A percentile compares a stretch with the other conserved stretches of the same genome.
phyloP scores from a whole-genome alignment of 495 filamentous ascomycete genomes.

The Amorphotheca resinae region DNA sequence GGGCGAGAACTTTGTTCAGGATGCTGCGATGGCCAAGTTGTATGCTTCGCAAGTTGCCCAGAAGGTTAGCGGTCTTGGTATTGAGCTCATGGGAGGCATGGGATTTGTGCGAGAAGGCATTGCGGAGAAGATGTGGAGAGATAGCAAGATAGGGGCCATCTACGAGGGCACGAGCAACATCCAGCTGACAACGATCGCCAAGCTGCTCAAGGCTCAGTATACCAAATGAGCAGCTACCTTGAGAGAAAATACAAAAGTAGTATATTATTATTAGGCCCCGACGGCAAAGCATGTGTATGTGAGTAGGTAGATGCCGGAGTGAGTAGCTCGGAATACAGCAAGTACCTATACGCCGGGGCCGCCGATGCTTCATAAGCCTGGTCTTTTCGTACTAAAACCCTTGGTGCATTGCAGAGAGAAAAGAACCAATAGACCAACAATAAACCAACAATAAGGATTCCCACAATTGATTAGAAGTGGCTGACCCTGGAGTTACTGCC shows the following conservation, averaged over 20 bases:
- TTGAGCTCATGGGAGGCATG: conserved; percentile 95
- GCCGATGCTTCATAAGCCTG: background rate
- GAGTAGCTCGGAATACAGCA: background rate
- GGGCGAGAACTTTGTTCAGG: conserved; percentile 83
- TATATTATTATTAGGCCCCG: background rate
- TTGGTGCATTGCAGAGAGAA: no score
- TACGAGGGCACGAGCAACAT: conserved; percentile 84
- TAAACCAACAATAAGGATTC: no score
- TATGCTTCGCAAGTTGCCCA: conserved; percentile 89
- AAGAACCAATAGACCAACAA: no score
- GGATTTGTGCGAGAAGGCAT: conserved; percentile 89
- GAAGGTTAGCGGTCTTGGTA: conserved; percentile 68
- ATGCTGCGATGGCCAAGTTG: conserved; percentile 98
- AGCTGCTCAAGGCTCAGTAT: conserved; percentile 84
- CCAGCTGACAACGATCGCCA: conserved; percentile 83
- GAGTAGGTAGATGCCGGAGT: background rate
- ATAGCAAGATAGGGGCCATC: conserved; percentile 97
- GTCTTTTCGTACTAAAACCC: no score
- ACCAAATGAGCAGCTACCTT: conserved; percentile 42
- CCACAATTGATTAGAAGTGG: no score
- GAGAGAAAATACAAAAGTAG: background rate
- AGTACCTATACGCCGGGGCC: background rate
- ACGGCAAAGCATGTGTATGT: background rate
- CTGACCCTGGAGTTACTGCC: no score
- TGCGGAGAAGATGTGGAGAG: conserved; percentile 95